Base-by-base conservation (phyloP, 257 asterid genomes). In the Plantago elongata region DNA sequence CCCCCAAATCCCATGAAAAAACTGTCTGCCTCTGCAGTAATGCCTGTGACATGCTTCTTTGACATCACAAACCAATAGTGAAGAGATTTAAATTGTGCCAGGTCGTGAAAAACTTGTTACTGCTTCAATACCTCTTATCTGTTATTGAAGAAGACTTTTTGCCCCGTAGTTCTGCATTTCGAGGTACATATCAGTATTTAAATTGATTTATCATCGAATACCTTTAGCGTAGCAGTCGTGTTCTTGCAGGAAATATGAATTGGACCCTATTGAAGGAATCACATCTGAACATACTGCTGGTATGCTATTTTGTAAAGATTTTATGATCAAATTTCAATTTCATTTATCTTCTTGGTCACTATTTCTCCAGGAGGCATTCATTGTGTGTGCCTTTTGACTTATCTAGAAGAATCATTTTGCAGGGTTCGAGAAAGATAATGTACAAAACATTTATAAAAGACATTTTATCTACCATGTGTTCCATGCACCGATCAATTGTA, bases 401-500 rank as follows among this genome's bases (percentile, higher is more conserved):
- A 60, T 48, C 51, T 51, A 37, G 57, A 40, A 18, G 64, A 15
- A 47, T 45, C 12, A 11, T 69, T 71, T 76, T 72, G 55, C 93
- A 92, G 99, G 96, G 89, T 14, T 84, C 99, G 37, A 86, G 99
- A 74, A 92, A 83, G 74, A 71, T 83, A 42, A 55, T 71, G 12
- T 83, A 81, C 81, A 92, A 84, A 78, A 74, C 70, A 60, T 78
- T 92, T 13, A 67, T 84, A 18, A 80, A 81, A 83, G 89, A 84
- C 68, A 78, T 84, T 65, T 48, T 92, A 68, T 79, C 72, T 45
- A 49, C 79, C 62, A 69, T 80, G 69, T 70, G 79, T 68, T 62
- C 70, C 70, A 65, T 83, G 59, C 65, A 74, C 75, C 79, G 48
- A 46, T 70, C 60, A 56, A 43, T 67, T 49, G 74, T 63, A 60